Base-by-base conservation (phyloP, 75 land plant genomes). In the Pseudotsuga menziesii region DNA sequence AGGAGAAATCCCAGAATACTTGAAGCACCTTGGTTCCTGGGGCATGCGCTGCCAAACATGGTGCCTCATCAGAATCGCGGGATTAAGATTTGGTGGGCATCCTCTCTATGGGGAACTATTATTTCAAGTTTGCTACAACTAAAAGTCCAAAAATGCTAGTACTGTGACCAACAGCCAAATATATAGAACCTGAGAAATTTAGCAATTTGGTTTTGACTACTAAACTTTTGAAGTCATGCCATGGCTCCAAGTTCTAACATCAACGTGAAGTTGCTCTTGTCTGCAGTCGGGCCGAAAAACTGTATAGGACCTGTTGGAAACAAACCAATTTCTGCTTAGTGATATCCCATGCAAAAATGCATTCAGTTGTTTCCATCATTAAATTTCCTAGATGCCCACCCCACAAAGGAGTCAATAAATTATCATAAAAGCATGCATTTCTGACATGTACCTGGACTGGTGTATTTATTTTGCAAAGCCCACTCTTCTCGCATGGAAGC, bases 401-500 rank as follows among this genome's bases (percentile, higher is more conserved):
- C 5, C 39, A 83, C 5, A 12, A 19, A 35, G 36, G 29, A 41
- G 19, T 39, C 15, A 61, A 44, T 63, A n/a, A 13, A 76, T 15
- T 59, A 61, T 16, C 32, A 39, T 13, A 69, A 19, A 15, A 15
- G 12, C n/a, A 32, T 25, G 44, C 8, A 69, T 14, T n/a, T 39
- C 7, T 54, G 36, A 56, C 70, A 26, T 55, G 69, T 58, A 95
- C 98, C 98, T 79, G 98, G 98, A 80, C 89, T 94, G 77, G 88
- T 83, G 80, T 90, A 96, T 75, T 88, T 73, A 60, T 96, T 96
- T 57, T 90, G 85, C 62, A 94, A 48, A 23, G 97, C 97, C 98
- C 97, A 96, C 48, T 89, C 91, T 16, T 93, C 91, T 5, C 98
- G 82, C 86, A 90, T 41, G 35, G 97, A 91, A 22, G 92, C 89